Base-by-base conservation (phyloP, 2,329 filamentous ascomycete species). In the Trichoderma pleuroti region DNA sequence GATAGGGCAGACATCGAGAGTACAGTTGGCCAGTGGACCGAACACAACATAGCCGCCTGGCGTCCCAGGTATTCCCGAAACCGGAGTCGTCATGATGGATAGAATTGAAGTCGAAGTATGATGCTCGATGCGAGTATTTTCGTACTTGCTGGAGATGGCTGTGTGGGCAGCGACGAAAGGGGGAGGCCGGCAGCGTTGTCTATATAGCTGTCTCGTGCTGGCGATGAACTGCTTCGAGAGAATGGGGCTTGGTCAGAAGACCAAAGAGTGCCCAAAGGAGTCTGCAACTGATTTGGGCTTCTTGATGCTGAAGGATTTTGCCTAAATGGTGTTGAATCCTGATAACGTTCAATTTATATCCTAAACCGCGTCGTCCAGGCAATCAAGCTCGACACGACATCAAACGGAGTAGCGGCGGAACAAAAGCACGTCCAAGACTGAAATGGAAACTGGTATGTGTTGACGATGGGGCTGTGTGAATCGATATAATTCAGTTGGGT, bases 21-120 rank as follows among this genome's bases (percentile, higher is more conserved):
- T 86, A 76, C 84, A 86, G 72, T 83, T 85, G 70, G 80, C 78
- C 1, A 78, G 30, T 5, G 83, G 80, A n/a, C 84, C 84, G 67
- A 84, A 85, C 26, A 70, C 60, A 59, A 77, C 70, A 32, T 75
- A 67, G 12, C 70, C 36, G 16, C 54, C 57, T 7, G 68, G 34
- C 7, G 42, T 49, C 4, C 56, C 67, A 11, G 67, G 65, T 1
- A 42, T 6, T 5, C 65, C 65, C 10, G 28, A 36, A 16, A 21
- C 32, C 9, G 46, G 28, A 28, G 67, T 61, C 16, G 57, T 8
- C 67, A 69, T 69, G 56, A 36, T 62, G 42, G 26, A 28, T 18
- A 8, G 5, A 10, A 3, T 8, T 8, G 28, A 57, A 16, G 12
- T 14, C 8, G 12, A 57, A 28, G 14, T n/a, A 5, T 21, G 4